Conservation (phyloP, 2,329 filamentous ascomycete genomes). For the Talaromyces sp. region DNA sequence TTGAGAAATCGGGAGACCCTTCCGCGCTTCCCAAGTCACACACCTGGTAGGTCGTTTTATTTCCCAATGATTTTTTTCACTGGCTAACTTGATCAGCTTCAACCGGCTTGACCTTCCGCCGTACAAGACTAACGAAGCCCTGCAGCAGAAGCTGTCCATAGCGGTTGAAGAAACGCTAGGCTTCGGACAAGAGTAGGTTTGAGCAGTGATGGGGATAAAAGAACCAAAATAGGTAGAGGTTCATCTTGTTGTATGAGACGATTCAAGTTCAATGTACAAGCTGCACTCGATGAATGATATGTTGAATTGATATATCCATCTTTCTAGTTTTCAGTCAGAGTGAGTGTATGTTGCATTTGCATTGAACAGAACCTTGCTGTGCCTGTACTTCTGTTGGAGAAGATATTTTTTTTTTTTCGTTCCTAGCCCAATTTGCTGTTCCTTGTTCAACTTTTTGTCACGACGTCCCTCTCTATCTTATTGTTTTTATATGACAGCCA, state of each 20-base stretch:
- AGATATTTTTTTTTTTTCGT: not conserved
- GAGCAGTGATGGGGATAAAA: not conserved
- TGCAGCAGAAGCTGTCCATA: conserved; percentile 88
- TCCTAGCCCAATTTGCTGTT: not conserved
- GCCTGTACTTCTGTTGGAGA: not conserved
- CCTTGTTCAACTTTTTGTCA: not conserved
- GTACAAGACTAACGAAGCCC: conserved; percentile 80
- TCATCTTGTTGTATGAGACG: not conserved
- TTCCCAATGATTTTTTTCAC: not conserved
- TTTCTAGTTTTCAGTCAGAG: not conserved
- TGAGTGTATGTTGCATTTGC: not conserved
- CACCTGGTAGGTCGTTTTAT: conserved; percentile 67
- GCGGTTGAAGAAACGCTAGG: conserved; percentile 98
- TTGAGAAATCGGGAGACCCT: conserved; percentile 93
- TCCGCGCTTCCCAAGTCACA: conserved; percentile 92
- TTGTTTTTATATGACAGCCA: not conserved
- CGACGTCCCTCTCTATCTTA: not conserved
- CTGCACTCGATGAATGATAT: not conserved
- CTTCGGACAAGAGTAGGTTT: conserved; percentile 85
- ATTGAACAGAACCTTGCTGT: not conserved
- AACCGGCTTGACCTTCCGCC: conserved; percentile 92
- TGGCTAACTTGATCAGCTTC: conserved; percentile 58
- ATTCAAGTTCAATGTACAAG: not conserved
- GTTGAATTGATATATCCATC: not conserved
- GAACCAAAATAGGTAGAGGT: not conserved